Evolutionary conservation across 257 asterid genomes (phyloP).

Genomic region (Rauvolfia tetraphylla): DNA sequence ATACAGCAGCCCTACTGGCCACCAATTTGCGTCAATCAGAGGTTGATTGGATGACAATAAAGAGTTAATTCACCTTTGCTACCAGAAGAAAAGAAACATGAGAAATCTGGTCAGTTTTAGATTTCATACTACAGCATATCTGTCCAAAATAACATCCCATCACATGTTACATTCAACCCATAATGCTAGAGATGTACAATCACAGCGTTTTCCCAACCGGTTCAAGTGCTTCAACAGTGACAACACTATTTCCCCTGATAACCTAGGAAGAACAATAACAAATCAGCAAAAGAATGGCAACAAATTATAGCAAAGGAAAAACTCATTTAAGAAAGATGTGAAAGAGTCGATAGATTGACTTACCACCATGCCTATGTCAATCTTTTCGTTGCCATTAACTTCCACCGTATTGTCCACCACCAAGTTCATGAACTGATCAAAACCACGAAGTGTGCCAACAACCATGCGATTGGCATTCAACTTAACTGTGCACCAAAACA

Average conservation of each 20-base stretch:
- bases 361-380: constrained; percentile 95
- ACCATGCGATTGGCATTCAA: constrained; percentile 88
- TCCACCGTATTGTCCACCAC: constrained; percentile 83
- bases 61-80: too few species aligned
- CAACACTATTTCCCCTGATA: constrained; percentile 85
- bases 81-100: not conserved
- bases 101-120: not conserved
- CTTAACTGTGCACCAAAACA: constrained; percentile 43
- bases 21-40: too few species aligned
- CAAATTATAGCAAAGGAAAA: not conserved
- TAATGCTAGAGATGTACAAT: constrained; percentile 22
- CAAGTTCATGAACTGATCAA: constrained; percentile 88
- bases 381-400: constrained; percentile 85
- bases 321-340: too few species aligned
- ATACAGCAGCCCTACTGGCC: too few species aligned
- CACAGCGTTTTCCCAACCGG: constrained; percentile 62
- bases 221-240: constrained; percentile 91
- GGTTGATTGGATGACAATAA: too few species aligned
- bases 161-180: constrained; percentile 6
- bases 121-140: not conserved
- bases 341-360: constrained; percentile 24
- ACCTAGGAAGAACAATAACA: constrained; percentile 38
- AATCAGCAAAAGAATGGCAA: not conserved
- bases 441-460: constrained; percentile 84
- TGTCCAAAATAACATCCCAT: not conserved